Base-by-base conservation (phyloP, 108 stramenopile species). In the Cyclotella sp. region DNA sequence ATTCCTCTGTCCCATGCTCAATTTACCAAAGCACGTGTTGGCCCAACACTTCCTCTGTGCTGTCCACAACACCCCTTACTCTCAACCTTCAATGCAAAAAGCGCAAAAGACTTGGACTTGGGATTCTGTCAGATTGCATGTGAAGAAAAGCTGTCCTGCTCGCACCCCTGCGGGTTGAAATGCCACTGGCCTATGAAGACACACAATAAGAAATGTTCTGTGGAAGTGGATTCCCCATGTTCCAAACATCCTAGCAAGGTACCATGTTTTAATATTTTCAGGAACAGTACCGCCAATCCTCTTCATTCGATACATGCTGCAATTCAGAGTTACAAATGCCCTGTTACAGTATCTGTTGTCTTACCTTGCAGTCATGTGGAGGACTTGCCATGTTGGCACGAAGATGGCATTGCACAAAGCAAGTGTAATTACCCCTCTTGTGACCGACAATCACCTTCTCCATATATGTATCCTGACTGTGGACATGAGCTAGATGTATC, bases 171-270 rank as follows among this genome's bases (percentile, higher is more conserved):
- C 44, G 30, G 44, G 39, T 44, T 73, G 30, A 63, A 51, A 12
- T 82, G 81, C 34, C 81, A 82, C 49, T 82, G 81, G 81, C 75
- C 81, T 5, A 63, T 40, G 39, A 66, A 68, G 21, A 21, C 24
- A 27, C 81, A 82, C 44, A 72, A 72, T n/a, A 63, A 58, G 0
- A 51, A 52, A 40, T 82, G 81, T 49, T 18, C 34, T 18, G 67
- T 68, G 19, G 57, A 46, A 40, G 15, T 76, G 40, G 57, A 76
- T 18, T 76, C 75, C 16, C 75, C 75, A 28, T 76, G 75, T 49
- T 49, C 66, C 27, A 68, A 67, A 34, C 75, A 76, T 68, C 46
- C 67, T n/a, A 54, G 65, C 29, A 45, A 67, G 28, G n/a, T 76
- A 15, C 2, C 19, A 24, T 76, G 75, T 39, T 12, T 13, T 22